Conservation (phyloP, 2,329 filamentous ascomycete genomes). For the Colletotrichum gloeosporioides region DNA sequence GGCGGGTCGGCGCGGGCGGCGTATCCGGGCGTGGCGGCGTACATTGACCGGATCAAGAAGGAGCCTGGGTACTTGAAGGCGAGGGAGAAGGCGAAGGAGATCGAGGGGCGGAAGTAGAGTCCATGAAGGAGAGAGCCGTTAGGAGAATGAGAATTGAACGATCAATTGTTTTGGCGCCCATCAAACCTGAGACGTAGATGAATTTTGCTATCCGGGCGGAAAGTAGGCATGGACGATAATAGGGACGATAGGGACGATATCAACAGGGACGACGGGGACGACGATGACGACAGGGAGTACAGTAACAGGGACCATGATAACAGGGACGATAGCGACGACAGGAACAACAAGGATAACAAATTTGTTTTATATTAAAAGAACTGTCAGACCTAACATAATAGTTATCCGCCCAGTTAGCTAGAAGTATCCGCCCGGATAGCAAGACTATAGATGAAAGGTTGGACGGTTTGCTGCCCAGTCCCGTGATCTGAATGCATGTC, state of each 20-base stretch:
- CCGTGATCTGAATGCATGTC: neutral
- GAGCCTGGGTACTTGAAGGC: conserved; percentile 54
- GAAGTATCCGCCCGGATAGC: accelerated
- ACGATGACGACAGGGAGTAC: too few species aligned
- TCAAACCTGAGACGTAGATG: too few species aligned
- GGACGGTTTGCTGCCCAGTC: neutral
- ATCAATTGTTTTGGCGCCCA: accelerated
- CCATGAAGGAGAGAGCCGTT: too few species aligned
- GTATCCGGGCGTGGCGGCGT: conserved; percentile 51
- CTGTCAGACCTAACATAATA: too few species aligned
- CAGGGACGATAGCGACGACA: too few species aligned
- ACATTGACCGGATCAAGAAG: conserved; percentile 48
- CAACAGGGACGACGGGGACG: too few species aligned
- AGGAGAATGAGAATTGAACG: neutral
- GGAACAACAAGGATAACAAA: too few species aligned
- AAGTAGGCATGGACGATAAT: accelerated
- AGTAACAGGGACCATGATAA: too few species aligned
- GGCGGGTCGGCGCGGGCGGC: conserved; percentile 40
- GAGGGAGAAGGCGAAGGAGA: conserved; percentile 51
- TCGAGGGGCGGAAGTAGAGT: conserved; percentile 41
- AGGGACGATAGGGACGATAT: too few species aligned
- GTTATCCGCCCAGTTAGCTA: too few species aligned
- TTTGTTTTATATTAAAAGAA: too few species aligned
- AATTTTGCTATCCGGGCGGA: neutral
- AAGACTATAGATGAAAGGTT: neutral